These are phyloP conservation scores for Lepidium campestre DNA, from an alignment of 441 rosid species.

Conservation along the genomic window DNA sequence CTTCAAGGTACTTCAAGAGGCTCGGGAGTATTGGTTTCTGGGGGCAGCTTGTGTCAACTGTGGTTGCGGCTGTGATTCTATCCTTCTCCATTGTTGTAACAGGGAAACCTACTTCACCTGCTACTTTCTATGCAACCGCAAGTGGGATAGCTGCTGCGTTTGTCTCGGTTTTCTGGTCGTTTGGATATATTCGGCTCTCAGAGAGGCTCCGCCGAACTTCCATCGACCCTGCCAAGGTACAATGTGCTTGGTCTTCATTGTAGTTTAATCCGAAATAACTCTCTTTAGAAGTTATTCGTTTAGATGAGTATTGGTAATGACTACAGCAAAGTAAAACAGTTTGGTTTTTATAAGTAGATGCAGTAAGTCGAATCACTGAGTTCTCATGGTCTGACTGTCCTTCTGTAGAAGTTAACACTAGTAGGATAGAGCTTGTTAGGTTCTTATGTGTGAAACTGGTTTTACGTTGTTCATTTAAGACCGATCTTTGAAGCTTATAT, in stretches of 20 bases:
- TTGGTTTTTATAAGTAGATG: neutral
- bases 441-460: neutral
- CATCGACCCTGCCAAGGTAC: conserved; percentile 84
- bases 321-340: neutral
- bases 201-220: conserved; percentile 77
- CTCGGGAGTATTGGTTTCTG: conserved; percentile 89
- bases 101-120: conserved; percentile 74
- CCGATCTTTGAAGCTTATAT: neutral
- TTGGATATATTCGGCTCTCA: conserved; percentile 83
- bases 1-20: conserved; percentile 84
- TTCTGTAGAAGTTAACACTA: neutral
- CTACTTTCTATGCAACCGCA: conserved; percentile 79
- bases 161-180: conserved; percentile 90
- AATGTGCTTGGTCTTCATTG: neutral
- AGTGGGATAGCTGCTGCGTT: conserved; percentile 88
- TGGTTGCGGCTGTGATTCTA: conserved; percentile 81
- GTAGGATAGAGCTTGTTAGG: neutral
- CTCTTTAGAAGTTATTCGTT: neutral
- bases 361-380: neutral
- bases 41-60: conserved; percentile 87
- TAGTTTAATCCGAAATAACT: neutral
- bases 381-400: neutral
- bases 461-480: neutral
- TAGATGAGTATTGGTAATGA: neutral
- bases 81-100: conserved; percentile 75